Evolutionary conservation across 2,329 filamentous ascomycete species (phyloP).

Genomic region (Nigrograna mackinnonii): DNA sequence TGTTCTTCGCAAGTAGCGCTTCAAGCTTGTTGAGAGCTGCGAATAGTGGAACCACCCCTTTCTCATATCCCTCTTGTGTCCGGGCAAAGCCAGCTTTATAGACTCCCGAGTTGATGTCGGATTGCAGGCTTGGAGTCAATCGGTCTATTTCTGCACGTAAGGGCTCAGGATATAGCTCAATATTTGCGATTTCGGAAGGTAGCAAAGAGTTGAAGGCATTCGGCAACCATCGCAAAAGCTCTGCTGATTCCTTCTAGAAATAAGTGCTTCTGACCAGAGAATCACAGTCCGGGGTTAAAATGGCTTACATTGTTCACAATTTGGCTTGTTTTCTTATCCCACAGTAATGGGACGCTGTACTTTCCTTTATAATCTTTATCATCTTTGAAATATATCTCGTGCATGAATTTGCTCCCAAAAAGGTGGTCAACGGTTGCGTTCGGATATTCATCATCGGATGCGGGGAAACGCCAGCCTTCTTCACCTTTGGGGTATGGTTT

Average conservation of each 20-base stretch:
- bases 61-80: constrained; percentile 60
- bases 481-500: constrained; percentile 69
- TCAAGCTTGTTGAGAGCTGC: constrained; percentile 64
- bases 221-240: constrained; percentile 63
- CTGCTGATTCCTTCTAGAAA: constrained; percentile 52
- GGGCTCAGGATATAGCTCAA: constrained; percentile 58
- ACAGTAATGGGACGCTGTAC: constrained; percentile 64
- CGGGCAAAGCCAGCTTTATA: constrained; percentile 65
- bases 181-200: constrained; percentile 40
- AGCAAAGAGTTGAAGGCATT: constrained; percentile 58
- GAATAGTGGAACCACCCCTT: constrained; percentile 59
- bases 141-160: constrained; percentile 56
- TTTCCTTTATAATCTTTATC: constrained; percentile 63
- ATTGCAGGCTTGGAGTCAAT: constrained; percentile 58
- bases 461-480: constrained; percentile 64
- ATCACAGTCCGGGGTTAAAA: not conserved
- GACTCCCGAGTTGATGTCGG: constrained; percentile 62
- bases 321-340: constrained; percentile 61
- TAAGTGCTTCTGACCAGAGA: not conserved
- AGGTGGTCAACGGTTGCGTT: constrained; percentile 64
- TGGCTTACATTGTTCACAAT: constrained; percentile 59
- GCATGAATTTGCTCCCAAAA: constrained; percentile 61
- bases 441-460: constrained; percentile 56
- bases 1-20: constrained; percentile 47
- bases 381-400: constrained; percentile 65